These are phyloP conservation scores for Euptelea pleiosperma DNA, from an alignment of 164 flowering plant species.

Conservation along the genomic window DNA sequence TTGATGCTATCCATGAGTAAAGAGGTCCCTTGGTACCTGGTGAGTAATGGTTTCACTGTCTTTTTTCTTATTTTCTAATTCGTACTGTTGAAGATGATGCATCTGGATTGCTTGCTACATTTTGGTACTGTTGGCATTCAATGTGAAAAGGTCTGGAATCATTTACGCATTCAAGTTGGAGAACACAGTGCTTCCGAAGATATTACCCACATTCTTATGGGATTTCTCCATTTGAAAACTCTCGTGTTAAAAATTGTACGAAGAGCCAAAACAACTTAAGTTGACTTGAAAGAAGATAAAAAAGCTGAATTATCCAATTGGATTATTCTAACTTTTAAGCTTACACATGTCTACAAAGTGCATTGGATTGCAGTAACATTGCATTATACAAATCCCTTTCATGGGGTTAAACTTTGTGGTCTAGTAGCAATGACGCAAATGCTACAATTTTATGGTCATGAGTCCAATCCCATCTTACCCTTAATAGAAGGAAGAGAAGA, in stretches of 20 bases:
- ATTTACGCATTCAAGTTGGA: neutral
- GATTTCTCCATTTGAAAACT: neutral
- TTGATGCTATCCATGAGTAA: slow-evolving; percentile 87
- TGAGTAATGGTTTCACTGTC: slow-evolving; percentile 29
- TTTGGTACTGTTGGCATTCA: neutral
- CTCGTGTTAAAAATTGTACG: neutral
- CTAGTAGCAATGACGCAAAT: too few species aligned
- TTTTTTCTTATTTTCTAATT: neutral
- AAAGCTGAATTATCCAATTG: too few species aligned
- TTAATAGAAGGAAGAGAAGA: too few species aligned
- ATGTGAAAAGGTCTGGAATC: neutral
- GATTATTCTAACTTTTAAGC: too few species aligned
- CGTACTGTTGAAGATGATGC: neutral
- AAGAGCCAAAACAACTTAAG: neutral
- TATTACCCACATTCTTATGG: neutral
- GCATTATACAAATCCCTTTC: too few species aligned
- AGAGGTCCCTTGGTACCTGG: slow-evolving; percentile 98
- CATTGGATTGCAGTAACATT: too few species aligned
- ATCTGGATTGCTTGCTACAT: neutral
- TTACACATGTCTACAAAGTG: too few species aligned
- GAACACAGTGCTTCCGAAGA: neutral
- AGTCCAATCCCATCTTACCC: too few species aligned
- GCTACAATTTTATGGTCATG: too few species aligned
- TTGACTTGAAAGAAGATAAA: too few species aligned
- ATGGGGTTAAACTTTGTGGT: too few species aligned